Conservation (phyloP, 192 early-diverging fungal species). For the Backusella liffmaniae region DNA sequence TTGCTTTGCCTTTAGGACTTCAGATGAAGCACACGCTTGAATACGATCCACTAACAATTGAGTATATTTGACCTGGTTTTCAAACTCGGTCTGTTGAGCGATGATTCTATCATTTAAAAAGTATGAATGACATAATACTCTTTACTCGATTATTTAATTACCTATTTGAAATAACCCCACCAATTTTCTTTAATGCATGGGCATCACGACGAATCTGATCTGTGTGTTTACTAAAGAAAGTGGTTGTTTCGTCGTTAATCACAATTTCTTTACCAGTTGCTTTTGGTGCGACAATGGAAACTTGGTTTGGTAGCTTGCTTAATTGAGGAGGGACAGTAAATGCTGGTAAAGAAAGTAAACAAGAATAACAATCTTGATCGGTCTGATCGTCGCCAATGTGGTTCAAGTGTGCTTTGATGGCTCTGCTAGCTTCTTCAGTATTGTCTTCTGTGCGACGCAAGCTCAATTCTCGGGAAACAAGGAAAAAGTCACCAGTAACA, state of each 20-base stretch:
- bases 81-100: conserved; percentile 39
- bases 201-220: conserved; percentile 36
- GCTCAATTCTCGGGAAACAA: conserved; percentile 25
- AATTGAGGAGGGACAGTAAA: conserved; percentile 36
- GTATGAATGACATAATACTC: neutral
- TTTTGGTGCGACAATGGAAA: conserved; percentile 43
- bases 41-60: conserved; percentile 42
- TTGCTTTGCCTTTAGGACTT: conserved; percentile 44
- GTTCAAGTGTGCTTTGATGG: conserved; percentile 3
- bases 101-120: conserved; percentile 24
- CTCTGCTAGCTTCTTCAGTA: neutral
- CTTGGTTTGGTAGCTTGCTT: conserved; percentile 35
- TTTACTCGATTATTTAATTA: neutral
- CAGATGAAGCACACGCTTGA: conserved; percentile 33
- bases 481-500: conserved; percentile 51
- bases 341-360: conserved; percentile 33
- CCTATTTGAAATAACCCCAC: conserved; percentile 19
- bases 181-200: conserved; percentile 35
- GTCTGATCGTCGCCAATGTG: neutral
- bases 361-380: conserved; percentile 20
- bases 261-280: conserved; percentile 41
- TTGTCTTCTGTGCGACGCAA: conserved; percentile 14
- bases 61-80: conserved; percentile 45
- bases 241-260: conserved; percentile 44
- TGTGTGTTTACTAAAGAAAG: conserved; percentile 39